A percentile compares a stretch with the other conserved stretches of the same genome.
Evolutionary conservation across 345 rosid genomes (phyloP).

Genomic region (Bretschneidera sinensis): DNA sequence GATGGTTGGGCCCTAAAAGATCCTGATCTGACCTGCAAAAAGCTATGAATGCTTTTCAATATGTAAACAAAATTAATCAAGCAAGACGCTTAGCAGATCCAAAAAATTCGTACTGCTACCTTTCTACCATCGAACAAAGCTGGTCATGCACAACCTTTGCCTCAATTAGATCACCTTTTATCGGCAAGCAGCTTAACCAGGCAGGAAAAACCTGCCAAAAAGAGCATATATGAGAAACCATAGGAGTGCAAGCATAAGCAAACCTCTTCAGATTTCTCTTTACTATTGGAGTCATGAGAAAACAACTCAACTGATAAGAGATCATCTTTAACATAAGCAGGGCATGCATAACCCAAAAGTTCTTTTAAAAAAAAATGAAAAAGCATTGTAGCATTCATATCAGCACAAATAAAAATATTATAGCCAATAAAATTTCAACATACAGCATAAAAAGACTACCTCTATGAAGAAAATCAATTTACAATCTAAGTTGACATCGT

Average conservation of each 20-base stretch:
- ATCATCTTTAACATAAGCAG: no score
- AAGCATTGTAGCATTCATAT: no score
- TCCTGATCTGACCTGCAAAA: slow-evolving; percentile 55
- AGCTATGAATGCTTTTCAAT: slow-evolving; percentile 5
- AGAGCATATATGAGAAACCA: not conserved
- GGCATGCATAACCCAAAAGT: no score
- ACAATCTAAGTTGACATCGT: no score
- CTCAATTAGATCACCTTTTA: no score
- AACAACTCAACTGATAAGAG: not conserved
- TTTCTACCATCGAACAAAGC: slow-evolving; percentile 70
- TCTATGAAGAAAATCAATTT: no score
- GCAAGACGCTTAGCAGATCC: not conserved
- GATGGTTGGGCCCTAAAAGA: slow-evolving; percentile 60
- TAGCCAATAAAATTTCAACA: no score
- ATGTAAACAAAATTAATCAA: not conserved
- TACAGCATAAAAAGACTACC: no score
- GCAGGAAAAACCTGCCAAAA: slow-evolving; percentile 53
- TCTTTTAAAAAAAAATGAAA: no score
- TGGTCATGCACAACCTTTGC: slow-evolving; percentile 72
- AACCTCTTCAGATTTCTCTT: not conserved
- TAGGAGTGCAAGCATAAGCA: not conserved
- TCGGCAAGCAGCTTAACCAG: slow-evolving; percentile 70
- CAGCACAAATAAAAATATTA: no score
- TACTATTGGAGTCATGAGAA: not conserved
- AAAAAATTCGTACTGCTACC: slow-evolving; percentile 35